Base-by-base conservation (phyloP, 768 basidiomycete species). In the Sutorius australiensis region DNA sequence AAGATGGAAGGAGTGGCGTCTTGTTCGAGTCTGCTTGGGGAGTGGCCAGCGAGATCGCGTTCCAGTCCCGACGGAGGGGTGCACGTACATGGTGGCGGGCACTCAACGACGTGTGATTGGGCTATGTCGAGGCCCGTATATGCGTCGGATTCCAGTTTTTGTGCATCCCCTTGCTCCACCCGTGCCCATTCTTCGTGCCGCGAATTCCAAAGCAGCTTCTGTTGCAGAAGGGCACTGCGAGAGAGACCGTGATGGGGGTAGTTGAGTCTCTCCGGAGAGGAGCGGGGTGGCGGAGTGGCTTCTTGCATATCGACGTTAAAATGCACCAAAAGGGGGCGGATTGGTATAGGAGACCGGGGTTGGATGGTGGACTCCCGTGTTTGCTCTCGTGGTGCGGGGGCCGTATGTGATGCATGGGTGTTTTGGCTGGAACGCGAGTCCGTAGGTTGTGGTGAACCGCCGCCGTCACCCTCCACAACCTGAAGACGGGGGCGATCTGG, bases 201-300 rank as follows among this genome's bases (percentile, higher is more conserved):
- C 6, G 73, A 63, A 34, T 72, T 70, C 86, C 86, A 88, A 58
- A 88, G 77, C 65, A 70, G 79, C 62, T 85, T 87, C 57, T 80
- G 67, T 59, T 85, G 78, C 13, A 74, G 68, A 33, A 88, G 75
- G 2, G 81, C 80, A 53, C 77, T 79, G 16, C 79, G 78, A 12
- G 86, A 87, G 56, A 82, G 75, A 2, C 86, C 86, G 61, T 80
- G 86, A 55, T 88, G 75, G 6, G 64, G 61, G 57, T 81, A 81
- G 31, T 67, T 61, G 55, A 78, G 78, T 27, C 77, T 76, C 60
- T 68, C 68, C 49, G 48, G 33, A 39, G 64, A 40, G 53, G 28
- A 34, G 21, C 50, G 59, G 46, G 41, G 37, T 14, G 55, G 52
- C 27, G 27, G 51, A 11, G 39, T 13, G 42, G 30, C n/a, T 14